A percentile compares a stretch with the other conserved stretches of the same genome.
Conservation (phyloP, 2,329 filamentous ascomycete species). For the Remersonia thermophila region DNA sequence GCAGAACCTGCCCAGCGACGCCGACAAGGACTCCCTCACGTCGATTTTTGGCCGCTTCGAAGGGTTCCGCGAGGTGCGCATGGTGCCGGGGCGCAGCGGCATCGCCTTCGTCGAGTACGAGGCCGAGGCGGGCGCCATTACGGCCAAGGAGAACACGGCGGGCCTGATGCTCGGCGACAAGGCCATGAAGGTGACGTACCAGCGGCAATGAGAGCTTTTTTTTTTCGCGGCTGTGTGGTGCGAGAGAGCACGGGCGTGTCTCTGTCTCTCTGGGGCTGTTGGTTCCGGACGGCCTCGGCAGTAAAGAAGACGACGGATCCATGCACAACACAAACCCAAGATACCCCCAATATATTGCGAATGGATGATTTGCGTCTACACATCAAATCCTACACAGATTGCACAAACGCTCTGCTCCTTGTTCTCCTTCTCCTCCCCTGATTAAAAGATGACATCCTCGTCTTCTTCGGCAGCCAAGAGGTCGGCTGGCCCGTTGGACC, state of each 20-base stretch:
- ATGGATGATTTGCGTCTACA: conserved; percentile 8
- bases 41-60: conserved; percentile 80
- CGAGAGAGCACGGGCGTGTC: neutral
- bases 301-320: neutral
- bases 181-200: conserved; percentile 89
- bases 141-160: conserved; percentile 84
- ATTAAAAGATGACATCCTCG: conserved; percentile 73
- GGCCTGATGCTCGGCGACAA: conserved; percentile 69
- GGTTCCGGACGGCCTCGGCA: too few species aligned
- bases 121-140: conserved; percentile 75
- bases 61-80: conserved; percentile 83
- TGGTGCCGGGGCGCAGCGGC: conserved; percentile 73
- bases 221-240: too few species aligned
- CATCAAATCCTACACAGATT: conserved; percentile 2
- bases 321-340: conserved; percentile 1
- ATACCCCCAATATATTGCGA: conserved; percentile 15
- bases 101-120: conserved; percentile 98
- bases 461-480: conserved; percentile 66
- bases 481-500: conserved; percentile 40
- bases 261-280: too few species aligned
- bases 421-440: conserved; percentile 3
- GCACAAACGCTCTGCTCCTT: neutral
- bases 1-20: conserved; percentile 80
- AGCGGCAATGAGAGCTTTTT: conserved; percentile 73
- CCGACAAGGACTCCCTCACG: conserved; percentile 67